Evolutionary conservation across 2,329 filamentous ascomycete species (phyloP).

Genomic region (Xylaria sp.): DNA sequence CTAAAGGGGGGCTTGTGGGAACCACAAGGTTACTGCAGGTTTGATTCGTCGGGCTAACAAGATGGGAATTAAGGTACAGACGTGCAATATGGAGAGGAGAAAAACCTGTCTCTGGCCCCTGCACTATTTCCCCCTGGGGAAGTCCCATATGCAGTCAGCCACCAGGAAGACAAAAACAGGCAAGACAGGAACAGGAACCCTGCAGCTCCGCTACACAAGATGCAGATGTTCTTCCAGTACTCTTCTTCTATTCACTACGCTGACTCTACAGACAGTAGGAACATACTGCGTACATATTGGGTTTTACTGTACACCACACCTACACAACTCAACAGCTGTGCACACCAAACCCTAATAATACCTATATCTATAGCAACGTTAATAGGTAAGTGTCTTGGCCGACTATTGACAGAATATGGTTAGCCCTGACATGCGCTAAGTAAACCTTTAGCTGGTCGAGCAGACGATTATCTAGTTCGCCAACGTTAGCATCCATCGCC

Average conservation of each 20-base stretch:
- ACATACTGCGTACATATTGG: constrained; percentile 16
- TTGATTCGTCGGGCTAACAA: constrained; percentile 8
- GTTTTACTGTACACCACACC: constrained; percentile 12
- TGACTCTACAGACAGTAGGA: constrained; percentile 3
- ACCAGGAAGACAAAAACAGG: constrained; percentile 30
- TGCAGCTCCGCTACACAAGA: constrained; percentile 23
- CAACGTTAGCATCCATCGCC: constrained; percentile 5
- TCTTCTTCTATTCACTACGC: constrained; percentile 3
- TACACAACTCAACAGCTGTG: constrained; percentile 5
- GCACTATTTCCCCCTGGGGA: constrained; percentile 33
- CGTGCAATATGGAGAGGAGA: constrained; percentile 10
- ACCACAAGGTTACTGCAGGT: constrained; percentile 16
- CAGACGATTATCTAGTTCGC: constrained; percentile 1
- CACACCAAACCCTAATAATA: constrained; percentile 12
- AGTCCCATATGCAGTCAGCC: constrained; percentile 33
- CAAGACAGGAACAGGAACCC: constrained; percentile 31
- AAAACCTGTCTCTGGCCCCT: constrained; percentile 20
- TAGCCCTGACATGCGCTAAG: neutral
- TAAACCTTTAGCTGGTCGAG: neutral
- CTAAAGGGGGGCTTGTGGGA: constrained; percentile 11
- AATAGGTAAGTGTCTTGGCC: constrained; percentile 1
- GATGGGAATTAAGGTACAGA: constrained; percentile 15
- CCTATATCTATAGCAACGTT: constrained; percentile 1
- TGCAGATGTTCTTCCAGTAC: constrained; percentile 7
- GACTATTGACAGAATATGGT: constrained; percentile 4